phyloP scores from a whole-genome alignment of 805 yeast genomes.

The Torulaspora microellipsoides region DNA sequence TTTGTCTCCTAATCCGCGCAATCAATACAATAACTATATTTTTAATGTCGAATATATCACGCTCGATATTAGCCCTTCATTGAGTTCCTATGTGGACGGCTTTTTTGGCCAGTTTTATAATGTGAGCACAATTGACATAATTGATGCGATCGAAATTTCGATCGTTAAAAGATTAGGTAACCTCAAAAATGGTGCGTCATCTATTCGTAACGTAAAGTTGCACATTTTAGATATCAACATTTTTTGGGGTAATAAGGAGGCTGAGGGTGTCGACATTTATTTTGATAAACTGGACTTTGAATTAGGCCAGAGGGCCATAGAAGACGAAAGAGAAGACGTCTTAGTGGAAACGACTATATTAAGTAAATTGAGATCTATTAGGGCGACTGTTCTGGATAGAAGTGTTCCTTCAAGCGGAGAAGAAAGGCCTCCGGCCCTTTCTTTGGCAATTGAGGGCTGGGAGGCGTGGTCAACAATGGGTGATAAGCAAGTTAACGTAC shows the following conservation, averaged over 20 bases:
- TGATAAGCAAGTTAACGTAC: constrained; percentile 22
- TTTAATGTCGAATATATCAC: constrained; percentile 48
- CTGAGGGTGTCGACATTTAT: constrained; percentile 20
- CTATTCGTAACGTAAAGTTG: constrained; percentile 16
- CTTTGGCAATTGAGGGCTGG: constrained; percentile 25
- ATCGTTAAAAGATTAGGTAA: constrained; percentile 44
- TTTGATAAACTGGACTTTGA: constrained; percentile 25
- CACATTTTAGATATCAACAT: constrained; percentile 19
- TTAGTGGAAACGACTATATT: constrained; percentile 15
- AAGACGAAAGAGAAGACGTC: constrained; percentile 15
- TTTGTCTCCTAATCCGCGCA: constrained; percentile 3
- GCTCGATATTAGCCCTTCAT: constrained; percentile 27
- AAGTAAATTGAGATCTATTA: constrained; percentile 18
- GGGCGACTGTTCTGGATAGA: constrained; percentile 18
- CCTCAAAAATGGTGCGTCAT: constrained; percentile 23
- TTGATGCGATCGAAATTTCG: constrained; percentile 64
- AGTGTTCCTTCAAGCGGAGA: constrained; percentile 5
- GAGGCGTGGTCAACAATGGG: constrained; percentile 29
- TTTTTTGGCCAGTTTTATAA: constrained; percentile 36
- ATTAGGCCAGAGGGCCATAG: constrained; percentile 16
- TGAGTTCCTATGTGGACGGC: constrained; percentile 36
- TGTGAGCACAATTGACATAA: constrained; percentile 42
- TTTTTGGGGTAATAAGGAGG: constrained; percentile 19
- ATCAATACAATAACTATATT: constrained; percentile 22
- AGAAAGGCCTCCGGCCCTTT: constrained; percentile 27